Evolutionary conservation across 78 protist genomes (phyloP), one percentile per base, ranked within the genome.

Genomic region (Isochrysis galbana): DNA sequence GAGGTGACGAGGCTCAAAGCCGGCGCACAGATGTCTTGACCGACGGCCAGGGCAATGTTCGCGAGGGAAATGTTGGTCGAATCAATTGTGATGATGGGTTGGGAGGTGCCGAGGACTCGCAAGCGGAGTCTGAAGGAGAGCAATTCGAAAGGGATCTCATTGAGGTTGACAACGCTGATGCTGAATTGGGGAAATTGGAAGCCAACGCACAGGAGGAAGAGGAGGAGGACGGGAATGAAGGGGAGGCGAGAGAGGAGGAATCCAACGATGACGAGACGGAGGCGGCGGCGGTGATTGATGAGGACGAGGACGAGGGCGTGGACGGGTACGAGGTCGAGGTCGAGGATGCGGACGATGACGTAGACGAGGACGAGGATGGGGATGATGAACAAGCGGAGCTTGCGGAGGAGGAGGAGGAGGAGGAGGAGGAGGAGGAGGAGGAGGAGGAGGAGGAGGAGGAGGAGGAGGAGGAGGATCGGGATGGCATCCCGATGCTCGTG

Each of bases 391-490:
- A 67, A n/a, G 74, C 19, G 74, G 74, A 67, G 32, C 38, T 3
- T 11, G 74, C 19, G 32, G 74, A 67, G 74, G 74, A 67, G 74
- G 74, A 67, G 14, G 74, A 67, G 74, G 74, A 67, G 74, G 74
- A 67, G 32, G 74, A 67, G 74, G 74, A 67, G 4, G 74, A 67
- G 74, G 74, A 67, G 32, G 74, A 67, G 14, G 74, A 67, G 74
- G 74, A 3, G 14, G 74, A 3, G 74, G 74, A 11, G 74, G 74
- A 67, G 74, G 74, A 67, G 74, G 74, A 67, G 74, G 74, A 67
- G 74, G 74, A 67, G 74, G 74, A 67, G 74, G 74, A 67, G 32
- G 74, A 67, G 74, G 74, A 67, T 11, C 38, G 29, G 74, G 74
- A 67, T 51, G 61, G 61, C 61, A 7, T 51, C 61, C 61, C 61